Evolutionary conservation across 257 asterid genomes (phyloP), one percentile per base, ranked within the genome.

Genomic region (Plantago elongata): DNA sequence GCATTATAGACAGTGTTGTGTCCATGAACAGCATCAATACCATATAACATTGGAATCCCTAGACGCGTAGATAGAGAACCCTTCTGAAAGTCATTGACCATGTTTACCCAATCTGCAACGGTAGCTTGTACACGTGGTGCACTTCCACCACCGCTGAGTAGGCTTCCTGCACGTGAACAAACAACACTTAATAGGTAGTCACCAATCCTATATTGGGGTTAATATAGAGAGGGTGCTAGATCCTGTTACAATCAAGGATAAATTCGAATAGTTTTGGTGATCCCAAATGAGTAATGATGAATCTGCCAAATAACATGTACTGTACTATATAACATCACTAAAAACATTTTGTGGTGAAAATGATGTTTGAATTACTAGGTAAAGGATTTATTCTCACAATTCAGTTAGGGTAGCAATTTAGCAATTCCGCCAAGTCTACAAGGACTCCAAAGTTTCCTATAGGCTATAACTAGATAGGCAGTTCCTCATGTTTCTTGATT

Each of bases 71-170:
- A 80, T 70, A 89, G 54, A 54, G 94, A 80, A 17, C 86, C 95
- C 16, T 84, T 82, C 74, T 89, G 96, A 75, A 80, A 82, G 44
- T 51, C 78, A 68, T 89, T 89, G 64, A 89, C 83, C 97, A 86
- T 89, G 47, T 82, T 72, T 37, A 77, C 90, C 97, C 97, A 86
- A 67, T 89, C 94, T 40, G 77, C 64, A 16, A 81, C 87, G 60
- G 83, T 80, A 72, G 95, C 97, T 70, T 63, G 74, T 17, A 78
- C 87, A 68, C 34, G 85, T n/a, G 95, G 97, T n/a, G 75, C 58
- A 69, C 95, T 89, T 63, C 97, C 97, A 47, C 97, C 97, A 17
- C 97, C 94, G 60, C 97, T 89, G 66, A 89, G 70, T 54, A 89
- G 56, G 67, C 97, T 86, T 65, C 97, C 95, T 89, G 65, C 77